Evolutionary conservation across 768 basidiomycete genomes (phyloP).

Genomic region (Melanogaster broomeanus): DNA sequence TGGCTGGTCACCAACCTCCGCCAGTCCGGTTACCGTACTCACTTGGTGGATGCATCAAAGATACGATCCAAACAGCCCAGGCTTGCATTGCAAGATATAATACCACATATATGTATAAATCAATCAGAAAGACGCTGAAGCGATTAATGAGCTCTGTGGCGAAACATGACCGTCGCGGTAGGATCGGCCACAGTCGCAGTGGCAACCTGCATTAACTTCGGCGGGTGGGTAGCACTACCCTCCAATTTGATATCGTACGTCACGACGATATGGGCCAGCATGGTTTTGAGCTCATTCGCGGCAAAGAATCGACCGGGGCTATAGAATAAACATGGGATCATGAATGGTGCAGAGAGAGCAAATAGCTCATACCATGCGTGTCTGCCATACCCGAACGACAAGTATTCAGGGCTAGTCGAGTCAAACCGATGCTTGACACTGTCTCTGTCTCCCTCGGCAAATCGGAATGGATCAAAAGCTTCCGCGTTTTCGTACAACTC

Average conservation of each 20-base stretch:
- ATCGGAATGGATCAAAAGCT: too few species aligned
- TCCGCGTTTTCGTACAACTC: too few species aligned
- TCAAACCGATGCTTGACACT: slow-evolving; percentile 35
- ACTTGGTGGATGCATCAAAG: too few species aligned
- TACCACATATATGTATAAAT: too few species aligned
- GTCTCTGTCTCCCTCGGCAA: too few species aligned
- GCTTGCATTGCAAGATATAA: too few species aligned
- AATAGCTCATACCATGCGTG: slow-evolving; percentile 28
- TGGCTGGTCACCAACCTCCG: too few species aligned
- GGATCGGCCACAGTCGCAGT: not conserved
- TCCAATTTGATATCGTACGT: slow-evolving; percentile 9
- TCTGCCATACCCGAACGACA: slow-evolving; percentile 39
- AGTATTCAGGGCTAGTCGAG: slow-evolving; percentile 33
- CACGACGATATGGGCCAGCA: slow-evolving; percentile 46
- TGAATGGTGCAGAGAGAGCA: not conserved
- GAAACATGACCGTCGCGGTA: slow-evolving; percentile 6
- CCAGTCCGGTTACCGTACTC: too few species aligned
- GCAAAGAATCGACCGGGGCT: slow-evolving; percentile 40
- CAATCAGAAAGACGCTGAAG: too few species aligned
- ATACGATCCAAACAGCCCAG: too few species aligned
- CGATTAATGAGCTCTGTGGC: slow-evolving; percentile 18
- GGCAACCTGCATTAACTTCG: not conserved
- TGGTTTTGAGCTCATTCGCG: slow-evolving; percentile 41
- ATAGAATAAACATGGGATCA: slow-evolving; percentile 22
- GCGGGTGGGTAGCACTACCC: not conserved